Evolutionary conservation across 768 basidiomycete genomes (phyloP).

Genomic region (Guyanaporus albipodus): DNA sequence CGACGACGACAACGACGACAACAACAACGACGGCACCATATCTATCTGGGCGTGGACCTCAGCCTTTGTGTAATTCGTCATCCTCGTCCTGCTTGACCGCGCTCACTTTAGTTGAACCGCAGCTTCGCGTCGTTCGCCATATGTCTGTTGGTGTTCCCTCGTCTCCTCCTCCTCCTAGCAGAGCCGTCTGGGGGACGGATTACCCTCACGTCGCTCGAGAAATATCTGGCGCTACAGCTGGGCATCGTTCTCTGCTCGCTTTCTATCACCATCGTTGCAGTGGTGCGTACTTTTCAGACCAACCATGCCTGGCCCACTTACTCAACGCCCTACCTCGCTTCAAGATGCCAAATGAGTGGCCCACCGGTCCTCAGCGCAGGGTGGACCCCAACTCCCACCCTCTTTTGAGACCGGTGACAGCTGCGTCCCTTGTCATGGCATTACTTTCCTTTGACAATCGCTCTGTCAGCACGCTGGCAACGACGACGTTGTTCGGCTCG

Average conservation of each 20-base stretch:
- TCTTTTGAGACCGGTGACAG: slow-evolving; percentile 56
- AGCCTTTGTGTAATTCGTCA: slow-evolving; percentile 30
- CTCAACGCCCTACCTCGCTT: not conserved
- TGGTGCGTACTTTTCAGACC: slow-evolving; percentile 41
- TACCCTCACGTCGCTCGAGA: slow-evolving; percentile 61
- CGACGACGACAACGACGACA: slow-evolving; percentile 2
- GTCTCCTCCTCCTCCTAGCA: slow-evolving; percentile 64
- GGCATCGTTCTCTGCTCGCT: slow-evolving; percentile 58
- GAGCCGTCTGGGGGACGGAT: slow-evolving; percentile 41
- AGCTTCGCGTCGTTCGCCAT: slow-evolving; percentile 36
- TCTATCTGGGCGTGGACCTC: slow-evolving; percentile 38
- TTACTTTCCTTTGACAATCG: slow-evolving; percentile 64
- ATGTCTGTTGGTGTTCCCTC: slow-evolving; percentile 51
- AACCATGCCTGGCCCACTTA: slow-evolving; percentile 1
- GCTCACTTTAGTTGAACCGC: slow-evolving; percentile 2
- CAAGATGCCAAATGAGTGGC: slow-evolving; percentile 43
- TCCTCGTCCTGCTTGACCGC: not conserved
- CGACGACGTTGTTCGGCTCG: slow-evolving; percentile 47
- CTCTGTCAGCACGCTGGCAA: slow-evolving; percentile 53
- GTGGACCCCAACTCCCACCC: slow-evolving; percentile 45
- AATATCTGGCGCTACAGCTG: slow-evolving; percentile 63
- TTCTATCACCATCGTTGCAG: slow-evolving; percentile 53
- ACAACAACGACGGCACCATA: slow-evolving; percentile 15
- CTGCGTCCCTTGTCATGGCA: slow-evolving; percentile 50
- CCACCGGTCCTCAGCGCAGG: slow-evolving; percentile 30